phyloP scores from a whole-genome alignment of 1,139 yeast species.

The Nakaseomyces nivariensis region DNA sequence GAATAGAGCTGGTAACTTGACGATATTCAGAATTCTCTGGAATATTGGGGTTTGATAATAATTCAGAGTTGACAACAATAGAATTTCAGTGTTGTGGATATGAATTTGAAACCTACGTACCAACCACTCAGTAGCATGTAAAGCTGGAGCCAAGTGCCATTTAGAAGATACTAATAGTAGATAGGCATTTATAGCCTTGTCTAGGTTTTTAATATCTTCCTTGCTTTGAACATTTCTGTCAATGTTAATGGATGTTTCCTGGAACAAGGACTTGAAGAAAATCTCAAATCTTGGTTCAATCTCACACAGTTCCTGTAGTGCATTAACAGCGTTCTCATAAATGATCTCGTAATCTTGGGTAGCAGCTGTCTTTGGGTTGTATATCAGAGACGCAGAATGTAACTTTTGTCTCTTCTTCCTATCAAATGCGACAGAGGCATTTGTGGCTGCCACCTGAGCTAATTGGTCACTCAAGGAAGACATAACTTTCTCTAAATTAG shows the following conservation, averaged over 20 bases:
- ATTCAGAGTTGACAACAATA: slow-evolving; percentile 66
- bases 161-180: slow-evolving; percentile 55
- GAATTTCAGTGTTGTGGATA: slow-evolving; percentile 62
- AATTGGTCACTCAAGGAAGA: slow-evolving; percentile 74
- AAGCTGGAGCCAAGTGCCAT: slow-evolving; percentile 63
- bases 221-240: slow-evolving; percentile 75
- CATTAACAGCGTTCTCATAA: slow-evolving; percentile 62
- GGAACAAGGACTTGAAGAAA: slow-evolving; percentile 65
- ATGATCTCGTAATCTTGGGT: slow-evolving; percentile 86
- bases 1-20: slow-evolving; percentile 66
- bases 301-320: slow-evolving; percentile 59
- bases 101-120: slow-evolving; percentile 86
- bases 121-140: slow-evolving; percentile 89
- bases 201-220: slow-evolving; percentile 65
- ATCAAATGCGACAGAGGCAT: slow-evolving; percentile 71
- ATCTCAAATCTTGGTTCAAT: slow-evolving; percentile 66
- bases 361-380: slow-evolving; percentile 80
- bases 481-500: slow-evolving; percentile 11
- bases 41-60: slow-evolving; percentile 67
- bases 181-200: slow-evolving; percentile 66
- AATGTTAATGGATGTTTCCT: slow-evolving; percentile 65
- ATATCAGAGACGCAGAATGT: slow-evolving; percentile 81
- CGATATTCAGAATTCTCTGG: slow-evolving; percentile 61
- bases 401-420: slow-evolving; percentile 77
- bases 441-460: slow-evolving; percentile 55